Percentiles rank a stretch among this genome's conserved stretches.
Conservation (phyloP, 176 grass and related monocot species). For the Puccinellia tenuiflora region DNA sequence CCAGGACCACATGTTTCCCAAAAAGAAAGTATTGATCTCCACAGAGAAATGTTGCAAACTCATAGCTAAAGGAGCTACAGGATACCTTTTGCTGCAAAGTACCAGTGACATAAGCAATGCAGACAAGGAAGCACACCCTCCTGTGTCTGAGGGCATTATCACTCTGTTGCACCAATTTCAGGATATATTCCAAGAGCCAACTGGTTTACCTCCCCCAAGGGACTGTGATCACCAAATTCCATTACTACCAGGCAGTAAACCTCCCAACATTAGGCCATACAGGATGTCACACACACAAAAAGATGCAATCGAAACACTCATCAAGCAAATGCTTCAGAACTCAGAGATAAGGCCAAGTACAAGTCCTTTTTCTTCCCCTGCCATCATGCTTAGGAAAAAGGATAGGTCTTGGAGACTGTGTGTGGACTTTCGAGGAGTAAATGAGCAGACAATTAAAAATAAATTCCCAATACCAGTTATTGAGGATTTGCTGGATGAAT, state of each 20-base stretch:
- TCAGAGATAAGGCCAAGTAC: not conserved
- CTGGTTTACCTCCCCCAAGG: not conserved
- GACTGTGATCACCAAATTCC: not conserved
- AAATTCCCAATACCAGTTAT: not conserved
- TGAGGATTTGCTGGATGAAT: not conserved
- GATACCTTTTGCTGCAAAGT: no score
- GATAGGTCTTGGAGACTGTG: not conserved
- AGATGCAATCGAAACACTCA: accelerated
- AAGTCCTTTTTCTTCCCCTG: not conserved
- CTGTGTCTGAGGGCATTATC: no score
- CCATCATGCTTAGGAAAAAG: not conserved
- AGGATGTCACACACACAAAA: not conserved
- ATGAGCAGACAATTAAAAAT: not conserved
- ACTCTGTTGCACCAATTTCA: not conserved
- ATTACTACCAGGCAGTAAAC: not conserved
- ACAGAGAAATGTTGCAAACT: no score
- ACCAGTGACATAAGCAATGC: no score
- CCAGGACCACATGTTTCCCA: no score
- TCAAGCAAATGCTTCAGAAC: not conserved
- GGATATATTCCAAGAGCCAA: not conserved
- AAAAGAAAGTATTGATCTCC: no score
- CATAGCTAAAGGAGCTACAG: no score
- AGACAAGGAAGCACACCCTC: no score
- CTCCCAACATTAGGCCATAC: not conserved
- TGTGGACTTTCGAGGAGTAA: not conserved